These are phyloP conservation scores for Chenopodium formosanum DNA, from an alignment of 148 eudicot genomes.

Conservation along the genomic window DNA sequence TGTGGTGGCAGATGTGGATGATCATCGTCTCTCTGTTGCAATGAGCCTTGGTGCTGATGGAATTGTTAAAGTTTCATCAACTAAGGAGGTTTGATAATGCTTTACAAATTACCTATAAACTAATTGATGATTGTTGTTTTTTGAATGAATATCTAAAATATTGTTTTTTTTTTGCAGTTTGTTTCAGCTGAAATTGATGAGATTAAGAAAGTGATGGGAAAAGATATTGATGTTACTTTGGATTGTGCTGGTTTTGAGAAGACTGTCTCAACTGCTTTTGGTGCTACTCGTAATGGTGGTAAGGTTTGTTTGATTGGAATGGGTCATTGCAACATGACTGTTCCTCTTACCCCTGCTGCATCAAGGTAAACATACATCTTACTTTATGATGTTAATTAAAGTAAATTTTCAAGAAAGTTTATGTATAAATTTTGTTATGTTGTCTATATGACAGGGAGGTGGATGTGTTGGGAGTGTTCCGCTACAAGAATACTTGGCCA, in stretches of 20 bases:
- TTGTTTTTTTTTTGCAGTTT: slow-evolving; percentile 33
- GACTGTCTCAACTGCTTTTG: slow-evolving; percentile 59
- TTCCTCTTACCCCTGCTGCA: slow-evolving; percentile 66
- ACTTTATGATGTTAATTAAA: no score
- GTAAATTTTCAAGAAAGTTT: no score
- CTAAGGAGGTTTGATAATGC: slow-evolving; percentile 32
- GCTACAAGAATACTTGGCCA: slow-evolving; percentile 77
- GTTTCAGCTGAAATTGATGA: slow-evolving; percentile 39
- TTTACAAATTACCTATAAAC: no score
- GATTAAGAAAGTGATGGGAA: slow-evolving; percentile 47
- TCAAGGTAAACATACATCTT: slow-evolving; percentile 38
- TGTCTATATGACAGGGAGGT: slow-evolving; percentile 46
- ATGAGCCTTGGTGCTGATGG: slow-evolving; percentile 56
- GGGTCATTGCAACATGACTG: slow-evolving; percentile 58
- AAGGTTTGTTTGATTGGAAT: slow-evolving; percentile 67
- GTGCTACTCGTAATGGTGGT: slow-evolving; percentile 56
- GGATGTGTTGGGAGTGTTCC: slow-evolving; percentile 59
- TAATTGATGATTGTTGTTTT: no score
- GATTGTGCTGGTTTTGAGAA: slow-evolving; percentile 74
- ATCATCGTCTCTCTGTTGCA: slow-evolving; percentile 50
- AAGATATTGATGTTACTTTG: slow-evolving; percentile 48
- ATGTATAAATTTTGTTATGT: neutral
- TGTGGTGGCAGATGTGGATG: slow-evolving; percentile 60
- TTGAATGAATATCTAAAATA: no score
- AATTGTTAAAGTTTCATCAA: slow-evolving; percentile 46